Evolutionary conservation across 2,329 filamentous ascomycete species (phyloP).

Genomic region (Pseudonectria buxi): DNA sequence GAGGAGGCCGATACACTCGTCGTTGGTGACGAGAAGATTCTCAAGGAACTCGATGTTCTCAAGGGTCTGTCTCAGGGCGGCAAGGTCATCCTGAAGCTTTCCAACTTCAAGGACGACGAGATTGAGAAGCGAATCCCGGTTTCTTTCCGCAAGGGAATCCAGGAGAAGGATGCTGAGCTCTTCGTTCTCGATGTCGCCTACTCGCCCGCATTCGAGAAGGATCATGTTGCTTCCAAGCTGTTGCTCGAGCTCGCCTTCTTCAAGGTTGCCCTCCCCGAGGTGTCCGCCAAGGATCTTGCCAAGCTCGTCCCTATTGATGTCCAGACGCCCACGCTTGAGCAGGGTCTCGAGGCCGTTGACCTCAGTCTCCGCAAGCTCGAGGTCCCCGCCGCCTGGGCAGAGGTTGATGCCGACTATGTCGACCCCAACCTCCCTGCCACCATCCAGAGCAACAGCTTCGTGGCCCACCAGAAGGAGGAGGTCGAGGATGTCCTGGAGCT

Average conservation of each 20-base stretch:
- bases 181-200: conserved; percentile 67
- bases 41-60: conserved; percentile 70
- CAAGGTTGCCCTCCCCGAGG: conserved; percentile 62
- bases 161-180: conserved; percentile 63
- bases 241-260: conserved; percentile 79
- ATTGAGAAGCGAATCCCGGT: conserved; percentile 78
- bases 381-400: conserved; percentile 73
- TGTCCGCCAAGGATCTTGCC: conserved; percentile 54
- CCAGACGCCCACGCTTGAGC: conserved; percentile 40
- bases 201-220: conserved; percentile 61
- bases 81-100: conserved; percentile 67
- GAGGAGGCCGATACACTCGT: conserved; percentile 72
- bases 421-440: conserved; percentile 51
- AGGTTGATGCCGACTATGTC: conserved; percentile 49
- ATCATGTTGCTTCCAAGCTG: conserved; percentile 56
- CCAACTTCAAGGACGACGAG: conserved; percentile 79
- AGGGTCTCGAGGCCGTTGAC: conserved; percentile 61
- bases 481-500: conserved; percentile 58
- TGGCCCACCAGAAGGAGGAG: conserved; percentile 69
- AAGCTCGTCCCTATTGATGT: conserved; percentile 59
- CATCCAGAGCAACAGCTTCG: conserved; percentile 75
- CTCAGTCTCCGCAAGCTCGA: conserved; percentile 67
- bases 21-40: conserved; percentile 70
- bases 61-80: conserved; percentile 63
- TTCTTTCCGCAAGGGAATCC: conserved; percentile 62